These are phyloP conservation scores for Thalassiosira hispida DNA, from an alignment of 352 stramenopile genomes.

Conservation along the genomic window DNA sequence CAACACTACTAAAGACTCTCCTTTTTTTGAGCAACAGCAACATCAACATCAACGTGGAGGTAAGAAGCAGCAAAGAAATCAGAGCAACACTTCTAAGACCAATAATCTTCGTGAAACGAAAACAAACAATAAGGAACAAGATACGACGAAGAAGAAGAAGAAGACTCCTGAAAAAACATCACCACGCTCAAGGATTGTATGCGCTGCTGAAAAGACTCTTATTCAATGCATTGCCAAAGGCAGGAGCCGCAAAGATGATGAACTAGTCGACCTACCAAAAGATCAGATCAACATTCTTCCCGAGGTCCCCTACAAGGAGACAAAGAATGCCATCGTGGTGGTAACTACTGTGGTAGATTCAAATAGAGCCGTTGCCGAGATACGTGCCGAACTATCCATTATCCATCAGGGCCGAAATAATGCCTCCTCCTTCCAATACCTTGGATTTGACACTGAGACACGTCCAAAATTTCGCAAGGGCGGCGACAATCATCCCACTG, in stretches of 20 bases:
- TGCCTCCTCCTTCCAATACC: not conserved
- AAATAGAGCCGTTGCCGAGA: not conserved
- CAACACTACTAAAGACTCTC: too few species aligned
- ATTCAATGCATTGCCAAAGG: not conserved
- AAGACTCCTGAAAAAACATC: not conserved
- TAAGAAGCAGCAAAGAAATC: too few species aligned
- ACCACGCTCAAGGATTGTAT: not conserved
- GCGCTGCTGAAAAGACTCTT: not conserved
- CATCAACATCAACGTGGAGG: not conserved
- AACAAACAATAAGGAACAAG: not conserved
- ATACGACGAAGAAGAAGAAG: not conserved
- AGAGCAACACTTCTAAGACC: not conserved
- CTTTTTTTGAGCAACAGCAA: not conserved
- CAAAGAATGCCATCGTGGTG: constrained; percentile 1
- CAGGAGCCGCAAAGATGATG: not conserved
- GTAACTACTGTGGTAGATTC: not conserved
- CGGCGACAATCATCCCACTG: constrained; percentile 5
- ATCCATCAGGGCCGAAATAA: not conserved
- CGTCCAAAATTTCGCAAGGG: not conserved
- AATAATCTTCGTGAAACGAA: not conserved
- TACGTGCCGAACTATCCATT: constrained; percentile 15
- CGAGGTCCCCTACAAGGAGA: constrained; percentile 5
- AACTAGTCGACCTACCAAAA: not conserved
- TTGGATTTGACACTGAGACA: constrained; percentile 18
- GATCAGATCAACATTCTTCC: constrained; percentile 14